Conservation (phyloP, 2,329 filamentous ascomycete genomes). For the Colletotrichum sansevieriae region DNA sequence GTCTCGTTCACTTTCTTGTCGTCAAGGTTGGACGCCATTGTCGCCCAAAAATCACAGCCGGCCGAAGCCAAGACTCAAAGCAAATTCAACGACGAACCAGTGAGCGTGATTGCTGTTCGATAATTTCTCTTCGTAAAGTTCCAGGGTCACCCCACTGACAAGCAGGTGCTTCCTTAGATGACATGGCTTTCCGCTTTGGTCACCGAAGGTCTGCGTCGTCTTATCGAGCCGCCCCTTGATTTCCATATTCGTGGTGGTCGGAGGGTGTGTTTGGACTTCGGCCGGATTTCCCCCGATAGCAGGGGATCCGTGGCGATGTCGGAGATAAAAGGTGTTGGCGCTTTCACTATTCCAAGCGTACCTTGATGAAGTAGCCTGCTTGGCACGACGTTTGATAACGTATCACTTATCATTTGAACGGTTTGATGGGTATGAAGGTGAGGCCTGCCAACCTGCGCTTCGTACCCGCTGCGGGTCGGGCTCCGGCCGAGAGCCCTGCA, state of each 20-base stretch:
- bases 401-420: too few relatives aligned
- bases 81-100: too few relatives aligned
- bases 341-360: too few relatives aligned
- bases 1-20: not conserved
- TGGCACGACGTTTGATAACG: too few relatives aligned
- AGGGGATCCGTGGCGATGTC: slow-evolving; percentile 13
- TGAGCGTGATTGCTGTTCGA: too few relatives aligned
- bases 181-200: not conserved
- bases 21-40: not conserved
- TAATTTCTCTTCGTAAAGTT: not conserved
- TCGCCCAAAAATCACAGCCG: not conserved
- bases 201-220: not conserved
- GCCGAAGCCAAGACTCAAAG: too few relatives aligned
- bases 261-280: not conserved
- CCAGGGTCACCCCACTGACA: not conserved
- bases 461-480: slow-evolving; percentile 11
- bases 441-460: too few relatives aligned
- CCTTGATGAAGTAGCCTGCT: too few relatives aligned
- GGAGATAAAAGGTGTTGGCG: slow-evolving; percentile 3
- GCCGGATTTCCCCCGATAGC: slow-evolving; percentile 20
- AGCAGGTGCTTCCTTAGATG: not conserved
- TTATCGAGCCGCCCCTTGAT: not conserved
- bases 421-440: too few relatives aligned
- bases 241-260: too few relatives aligned
- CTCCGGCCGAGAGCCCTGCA: not conserved